These are phyloP conservation scores for Lactarius deliciosus DNA, from an alignment of 768 basidiomycete genomes.

Conservation along the genomic window DNA sequence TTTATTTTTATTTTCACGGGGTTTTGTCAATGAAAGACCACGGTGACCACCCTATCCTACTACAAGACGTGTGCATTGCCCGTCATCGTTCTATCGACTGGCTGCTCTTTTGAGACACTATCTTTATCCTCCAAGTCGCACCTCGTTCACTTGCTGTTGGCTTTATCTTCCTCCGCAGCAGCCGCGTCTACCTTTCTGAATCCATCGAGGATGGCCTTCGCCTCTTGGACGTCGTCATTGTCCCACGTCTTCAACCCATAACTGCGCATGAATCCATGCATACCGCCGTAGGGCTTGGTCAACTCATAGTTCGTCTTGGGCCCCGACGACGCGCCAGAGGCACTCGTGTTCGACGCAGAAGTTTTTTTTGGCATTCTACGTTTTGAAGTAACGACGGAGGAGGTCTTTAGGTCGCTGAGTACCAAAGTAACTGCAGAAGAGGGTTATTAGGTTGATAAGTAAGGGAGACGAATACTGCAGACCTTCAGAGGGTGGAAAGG, in stretches of 20 bases:
- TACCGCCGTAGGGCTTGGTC: constrained; percentile 24
- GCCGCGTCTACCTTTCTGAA: constrained; percentile 12
- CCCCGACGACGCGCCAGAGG: not conserved
- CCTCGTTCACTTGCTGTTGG: not conserved
- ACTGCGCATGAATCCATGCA: constrained; percentile 28
- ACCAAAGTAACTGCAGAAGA: not conserved
- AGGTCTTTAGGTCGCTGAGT: not conserved
- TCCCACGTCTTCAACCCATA: constrained; percentile 31
- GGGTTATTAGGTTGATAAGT: not conserved
- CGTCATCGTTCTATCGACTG: not conserved
- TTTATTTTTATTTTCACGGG: too few relatives aligned
- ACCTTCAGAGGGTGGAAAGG: not conserved
- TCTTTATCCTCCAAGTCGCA: not conserved
- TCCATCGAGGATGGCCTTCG: constrained; percentile 26
- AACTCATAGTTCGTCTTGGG: constrained; percentile 13
- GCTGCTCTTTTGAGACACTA: not conserved
- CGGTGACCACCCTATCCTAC: not conserved
- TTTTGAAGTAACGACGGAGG: not conserved
- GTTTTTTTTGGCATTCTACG: constrained; percentile 8
- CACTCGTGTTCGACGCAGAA: not conserved
- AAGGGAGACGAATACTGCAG: not conserved
- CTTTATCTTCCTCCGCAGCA: not conserved
- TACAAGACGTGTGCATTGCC: not conserved
- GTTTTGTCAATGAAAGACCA: too few relatives aligned
- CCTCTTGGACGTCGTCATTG: constrained; percentile 28